These are phyloP conservation scores for Syzygium oleosum DNA, from an alignment of 345 rosid species.

Conservation along the genomic window DNA sequence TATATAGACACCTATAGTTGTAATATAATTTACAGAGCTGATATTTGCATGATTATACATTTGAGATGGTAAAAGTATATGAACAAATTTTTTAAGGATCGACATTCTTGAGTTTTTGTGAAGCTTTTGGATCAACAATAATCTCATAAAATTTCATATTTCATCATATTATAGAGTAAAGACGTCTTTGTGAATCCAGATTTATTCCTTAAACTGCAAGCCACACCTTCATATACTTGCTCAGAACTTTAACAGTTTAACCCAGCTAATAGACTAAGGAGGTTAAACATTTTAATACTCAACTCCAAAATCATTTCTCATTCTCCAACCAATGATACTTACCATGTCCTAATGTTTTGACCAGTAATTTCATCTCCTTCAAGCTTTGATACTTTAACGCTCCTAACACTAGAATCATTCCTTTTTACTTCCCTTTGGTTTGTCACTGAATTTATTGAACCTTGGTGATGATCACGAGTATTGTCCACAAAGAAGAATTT, in stretches of 20 bases:
- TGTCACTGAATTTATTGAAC: neutral
- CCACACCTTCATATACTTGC: neutral
- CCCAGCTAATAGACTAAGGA: neutral
- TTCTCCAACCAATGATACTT: neutral
- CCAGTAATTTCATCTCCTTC: neutral
- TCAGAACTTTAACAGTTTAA: neutral
- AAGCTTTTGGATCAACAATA: neutral
- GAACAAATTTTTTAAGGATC: neutral
- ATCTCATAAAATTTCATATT: neutral
- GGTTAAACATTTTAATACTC: neutral
- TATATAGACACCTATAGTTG: neutral
- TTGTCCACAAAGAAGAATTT: neutral
- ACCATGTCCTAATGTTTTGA: neutral
- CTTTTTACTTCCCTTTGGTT: neutral
- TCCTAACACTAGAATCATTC: neutral
- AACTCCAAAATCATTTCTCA: neutral
- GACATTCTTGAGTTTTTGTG: neutral
- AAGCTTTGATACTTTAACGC: neutral
- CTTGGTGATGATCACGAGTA: neutral
- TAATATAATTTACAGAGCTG: neutral
- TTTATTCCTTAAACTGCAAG: neutral
- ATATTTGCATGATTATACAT: neutral
- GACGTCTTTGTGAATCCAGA: neutral
- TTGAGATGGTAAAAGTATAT: neutral
- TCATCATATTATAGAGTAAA: neutral